Conservation (phyloP, 2,329 filamentous ascomycete genomes). For the Fusarium concolor region DNA sequence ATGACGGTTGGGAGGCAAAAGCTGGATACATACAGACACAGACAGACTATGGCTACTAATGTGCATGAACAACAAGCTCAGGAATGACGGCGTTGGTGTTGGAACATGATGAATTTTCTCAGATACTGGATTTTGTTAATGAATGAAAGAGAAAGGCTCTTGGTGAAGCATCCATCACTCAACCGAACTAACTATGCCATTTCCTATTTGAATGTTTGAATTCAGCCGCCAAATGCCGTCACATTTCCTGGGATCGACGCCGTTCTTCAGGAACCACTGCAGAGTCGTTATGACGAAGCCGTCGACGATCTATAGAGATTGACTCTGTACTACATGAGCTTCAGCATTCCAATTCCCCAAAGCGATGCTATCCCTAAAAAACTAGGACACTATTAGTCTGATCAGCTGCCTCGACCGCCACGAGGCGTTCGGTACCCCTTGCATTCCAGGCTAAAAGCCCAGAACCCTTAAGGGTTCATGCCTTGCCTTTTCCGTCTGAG, state of each 20-base stretch:
- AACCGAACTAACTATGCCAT: background rate
- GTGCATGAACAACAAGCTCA: conserved; percentile 33
- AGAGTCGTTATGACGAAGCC: conserved; percentile 9
- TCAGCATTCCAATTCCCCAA: conserved; percentile 21
- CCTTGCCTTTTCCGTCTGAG: conserved; percentile 25
- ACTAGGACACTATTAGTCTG: background rate
- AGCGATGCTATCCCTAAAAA: background rate
- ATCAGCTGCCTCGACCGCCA: conserved; percentile 17
- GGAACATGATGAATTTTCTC: conserved; percentile 33
- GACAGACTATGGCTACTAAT: conserved; percentile 17
- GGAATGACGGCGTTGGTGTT: conserved; percentile 37
- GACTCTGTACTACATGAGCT: background rate
- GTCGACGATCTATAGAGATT: conserved; percentile 3
- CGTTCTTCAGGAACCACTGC: conserved; percentile 6
- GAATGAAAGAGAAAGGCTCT: conserved; percentile 15
- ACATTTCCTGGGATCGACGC: conserved; percentile 15
- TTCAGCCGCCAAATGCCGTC: conserved; percentile 23
- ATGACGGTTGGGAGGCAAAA: conserved; percentile 21
- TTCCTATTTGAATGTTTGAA: conserved; percentile 9
- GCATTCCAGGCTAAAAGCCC: conserved; percentile 26
- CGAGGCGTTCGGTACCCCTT: conserved; percentile 18
- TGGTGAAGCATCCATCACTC: background rate
- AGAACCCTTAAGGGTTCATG: conserved; percentile 18
- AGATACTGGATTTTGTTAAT: conserved; percentile 26
- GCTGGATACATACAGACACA: conserved; percentile 17